A percentile compares a stretch with the other conserved stretches of the same genome.
Conservation (phyloP, 2,329 filamentous ascomycete genomes). For the Phyllosticta citriasiana region DNA sequence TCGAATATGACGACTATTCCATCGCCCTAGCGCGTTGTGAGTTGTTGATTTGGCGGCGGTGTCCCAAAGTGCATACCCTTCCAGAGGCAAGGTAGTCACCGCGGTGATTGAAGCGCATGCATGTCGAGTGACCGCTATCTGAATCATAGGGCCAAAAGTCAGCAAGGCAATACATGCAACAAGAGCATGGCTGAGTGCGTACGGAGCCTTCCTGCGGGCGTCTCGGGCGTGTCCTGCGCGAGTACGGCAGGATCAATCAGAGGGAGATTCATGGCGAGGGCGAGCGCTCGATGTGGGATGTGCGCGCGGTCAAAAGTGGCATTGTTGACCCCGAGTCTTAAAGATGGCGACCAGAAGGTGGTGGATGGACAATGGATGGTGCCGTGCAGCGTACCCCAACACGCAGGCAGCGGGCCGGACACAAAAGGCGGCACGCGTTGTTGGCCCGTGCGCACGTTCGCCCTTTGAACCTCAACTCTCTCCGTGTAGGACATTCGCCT, state of each 20-base stretch:
- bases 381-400: not conserved
- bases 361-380: not conserved
- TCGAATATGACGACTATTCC: constrained; percentile 95
- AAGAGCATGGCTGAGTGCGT: constrained; percentile 26
- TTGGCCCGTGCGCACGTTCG: not conserved
- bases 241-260: constrained; percentile 62
- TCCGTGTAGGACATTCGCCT: not conserved
- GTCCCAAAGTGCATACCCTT: constrained; percentile 45
- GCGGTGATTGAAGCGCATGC: constrained; percentile 79
- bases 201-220: constrained; percentile 79
- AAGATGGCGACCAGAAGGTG: not conserved
- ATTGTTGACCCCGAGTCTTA: not conserved
- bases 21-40: constrained; percentile 46
- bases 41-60: constrained; percentile 13
- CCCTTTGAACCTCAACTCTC: constrained; percentile 6
- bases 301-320: not conserved
- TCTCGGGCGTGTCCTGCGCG: constrained; percentile 79
- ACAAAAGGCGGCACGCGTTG: not conserved
- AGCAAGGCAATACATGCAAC: constrained; percentile 52
- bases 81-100: constrained; percentile 93
- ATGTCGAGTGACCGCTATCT: constrained; percentile 55
- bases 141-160: not conserved
- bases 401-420: not conserved
- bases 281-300: not conserved
- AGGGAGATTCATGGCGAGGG: constrained; percentile 54